Evolutionary conservation across 1,284 basidiomycete genomes (phyloP), one percentile per base, ranked within the genome.

Genomic region (Vanrija sp.): DNA sequence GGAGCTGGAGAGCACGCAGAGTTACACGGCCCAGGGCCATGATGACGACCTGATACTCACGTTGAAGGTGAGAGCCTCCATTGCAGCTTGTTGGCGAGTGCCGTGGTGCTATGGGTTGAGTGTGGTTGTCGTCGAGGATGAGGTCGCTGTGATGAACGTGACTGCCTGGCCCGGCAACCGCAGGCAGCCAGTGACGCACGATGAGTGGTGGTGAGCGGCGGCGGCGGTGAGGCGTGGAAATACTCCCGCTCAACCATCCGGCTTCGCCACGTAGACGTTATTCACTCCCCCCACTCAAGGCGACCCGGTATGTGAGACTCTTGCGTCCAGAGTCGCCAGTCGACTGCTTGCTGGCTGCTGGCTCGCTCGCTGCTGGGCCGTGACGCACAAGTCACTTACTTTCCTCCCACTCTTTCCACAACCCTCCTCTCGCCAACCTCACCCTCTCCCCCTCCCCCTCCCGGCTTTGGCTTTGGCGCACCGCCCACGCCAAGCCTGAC

Each of bases 41-140:
- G 7, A 6, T 39, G 37, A 14, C 1, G 8, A 1, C 2, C 14
- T 9, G 4, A 8, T 41, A 75, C 80, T 66, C 77, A 89, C 87
- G 78, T 93, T 93, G 80, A 89, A 93, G 67, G 87, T 82, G 56
- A 93, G 79, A 47, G 87, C 88, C 79, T 93, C 88, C 88, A 91
- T 91, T 31, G 25, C 66, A 57, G 19, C 31, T 31, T 14, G 31
- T 14, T 31, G 31, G 31, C 31, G 27, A 27, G 18, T 39, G n/a
- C n/a, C 38, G n/a, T 20, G n/a, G n/a, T 37, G 38, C n/a, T n/a
- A n/a, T 6, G 27, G 31, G 31, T 31, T 31, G 38, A 19, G n/a
- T 8, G 36, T 37, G 5, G n/a, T 19, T n/a, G 19, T 39, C n/a
- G 38, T 39, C 38, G 38, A 39, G n/a, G n/a, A 18, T 39, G 37